phyloP scores from a whole-genome alignment of 208 protist species.

The Angomonas ambiguus region DNA sequence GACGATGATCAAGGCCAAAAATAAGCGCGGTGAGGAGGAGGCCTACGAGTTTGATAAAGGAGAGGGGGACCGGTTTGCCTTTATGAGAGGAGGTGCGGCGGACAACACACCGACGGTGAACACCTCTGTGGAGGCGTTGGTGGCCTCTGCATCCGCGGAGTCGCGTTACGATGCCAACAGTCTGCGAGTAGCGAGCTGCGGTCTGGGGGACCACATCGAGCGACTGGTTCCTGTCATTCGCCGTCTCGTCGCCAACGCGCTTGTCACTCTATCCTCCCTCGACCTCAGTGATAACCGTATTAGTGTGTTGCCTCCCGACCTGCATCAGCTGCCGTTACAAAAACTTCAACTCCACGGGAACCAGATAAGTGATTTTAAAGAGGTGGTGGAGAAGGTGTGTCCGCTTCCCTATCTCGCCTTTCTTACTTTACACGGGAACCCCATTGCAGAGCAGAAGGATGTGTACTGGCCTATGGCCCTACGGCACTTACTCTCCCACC shows the following conservation, averaged over 20 bases:
- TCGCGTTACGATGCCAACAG: constrained; percentile 51
- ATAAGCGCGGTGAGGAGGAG: constrained; percentile 85
- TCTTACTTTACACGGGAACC: constrained; percentile 82
- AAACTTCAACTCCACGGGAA: constrained; percentile 75
- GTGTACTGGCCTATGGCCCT: constrained; percentile 63
- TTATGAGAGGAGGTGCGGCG: constrained; percentile 20
- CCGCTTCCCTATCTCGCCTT: constrained; percentile 48
- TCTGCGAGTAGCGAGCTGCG: constrained; percentile 64
- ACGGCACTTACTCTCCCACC: constrained; percentile 42
- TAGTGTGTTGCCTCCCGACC: constrained; percentile 39
- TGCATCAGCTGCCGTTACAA: constrained; percentile 62
- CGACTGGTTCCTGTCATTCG: constrained; percentile 61
- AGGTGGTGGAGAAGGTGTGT: constrained; percentile 62
- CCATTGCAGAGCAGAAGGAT: constrained; percentile 57
- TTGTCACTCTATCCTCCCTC: constrained; percentile 64
- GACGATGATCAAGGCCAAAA: constrained; percentile 79
- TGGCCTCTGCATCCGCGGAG: constrained; percentile 1
- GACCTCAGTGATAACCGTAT: constrained; percentile 81
- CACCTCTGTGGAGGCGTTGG: constrained; percentile 3
- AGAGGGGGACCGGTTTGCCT: constrained; percentile 30
- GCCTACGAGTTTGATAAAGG: constrained; percentile 77
- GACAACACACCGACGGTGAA: background rate
- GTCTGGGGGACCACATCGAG: constrained; percentile 43
- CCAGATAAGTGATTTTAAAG: constrained; percentile 58
- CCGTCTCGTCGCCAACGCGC: constrained; percentile 63